These are phyloP conservation scores for Lachnellula hyalina DNA, from an alignment of 2,329 filamentous ascomycete species.

Conservation along the genomic window DNA sequence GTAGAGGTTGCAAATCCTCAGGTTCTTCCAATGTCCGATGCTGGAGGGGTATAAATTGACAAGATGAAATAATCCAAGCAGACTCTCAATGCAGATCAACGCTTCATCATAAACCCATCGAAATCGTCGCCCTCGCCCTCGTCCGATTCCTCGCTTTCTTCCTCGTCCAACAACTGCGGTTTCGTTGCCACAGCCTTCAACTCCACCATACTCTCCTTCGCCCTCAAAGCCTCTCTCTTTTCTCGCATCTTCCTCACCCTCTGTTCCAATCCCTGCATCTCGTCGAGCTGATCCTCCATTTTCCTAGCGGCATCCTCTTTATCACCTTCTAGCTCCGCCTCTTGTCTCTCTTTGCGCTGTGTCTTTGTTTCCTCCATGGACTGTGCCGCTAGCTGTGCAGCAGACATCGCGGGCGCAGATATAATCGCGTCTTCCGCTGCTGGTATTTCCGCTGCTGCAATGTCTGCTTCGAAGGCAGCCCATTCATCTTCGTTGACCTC, in stretches of 20 bases:
- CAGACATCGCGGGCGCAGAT: slow-evolving; percentile 61
- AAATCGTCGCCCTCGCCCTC: slow-evolving; percentile 52
- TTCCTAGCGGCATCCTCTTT: slow-evolving; percentile 70
- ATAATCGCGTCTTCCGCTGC: slow-evolving; percentile 50
- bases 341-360: slow-evolving; percentile 43
- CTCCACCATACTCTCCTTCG: slow-evolving; percentile 31
- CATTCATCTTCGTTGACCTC: slow-evolving; percentile 72
- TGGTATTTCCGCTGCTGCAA: slow-evolving; percentile 45
- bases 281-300: slow-evolving; percentile 72
- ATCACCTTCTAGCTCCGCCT: slow-evolving; percentile 58
- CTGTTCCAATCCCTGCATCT: slow-evolving; percentile 75
- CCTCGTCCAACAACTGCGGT: slow-evolving; percentile 35
- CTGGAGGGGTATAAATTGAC: too few species aligned
- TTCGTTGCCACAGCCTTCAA: slow-evolving; percentile 14
- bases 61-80: too few species aligned
- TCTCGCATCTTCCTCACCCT: slow-evolving; percentile 65
- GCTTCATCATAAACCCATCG: slow-evolving; percentile 46
- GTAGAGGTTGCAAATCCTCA: too few species aligned
- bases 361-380: slow-evolving; percentile 44
- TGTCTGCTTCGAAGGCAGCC: slow-evolving; percentile 82
- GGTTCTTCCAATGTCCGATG: too few species aligned
- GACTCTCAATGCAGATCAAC: neutral
- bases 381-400: slow-evolving; percentile 55
- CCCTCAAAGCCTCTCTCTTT: slow-evolving; percentile 61
- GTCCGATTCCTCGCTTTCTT: slow-evolving; percentile 37